A percentile compares a stretch with the other conserved stretches of the same genome.
These are phyloP conservation scores for Canavalia gladiata DNA, from an alignment of 306 rosid genomes.

Conservation along the genomic window DNA sequence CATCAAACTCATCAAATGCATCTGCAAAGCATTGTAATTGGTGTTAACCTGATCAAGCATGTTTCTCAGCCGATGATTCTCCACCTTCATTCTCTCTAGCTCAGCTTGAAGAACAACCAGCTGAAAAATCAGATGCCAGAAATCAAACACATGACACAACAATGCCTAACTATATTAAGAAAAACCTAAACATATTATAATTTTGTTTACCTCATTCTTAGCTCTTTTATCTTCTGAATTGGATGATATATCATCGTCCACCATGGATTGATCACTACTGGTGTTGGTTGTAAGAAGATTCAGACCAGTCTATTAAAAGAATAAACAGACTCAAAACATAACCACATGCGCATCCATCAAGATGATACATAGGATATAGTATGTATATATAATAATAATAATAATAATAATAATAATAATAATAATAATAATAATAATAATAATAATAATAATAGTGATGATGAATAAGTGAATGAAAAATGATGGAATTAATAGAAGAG, in stretches of 20 bases:
- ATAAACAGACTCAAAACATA: neutral
- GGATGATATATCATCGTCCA: conserved; percentile 62
- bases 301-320: conserved; percentile 70
- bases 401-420: no score
- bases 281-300: conserved; percentile 82
- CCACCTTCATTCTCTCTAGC: conserved; percentile 61
- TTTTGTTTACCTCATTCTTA: conserved; percentile 62
- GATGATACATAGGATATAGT: neutral
- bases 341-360: neutral
- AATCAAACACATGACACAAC: conserved; percentile 9
- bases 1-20: conserved; percentile 60
- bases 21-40: conserved; percentile 64
- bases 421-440: no score
- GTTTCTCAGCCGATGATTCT: conserved; percentile 66
- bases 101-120: conserved; percentile 65
- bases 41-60: conserved; percentile 58
- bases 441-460: neutral
- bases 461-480: neutral
- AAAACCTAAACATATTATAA: neutral
- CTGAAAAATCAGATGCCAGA: conserved; percentile 46
- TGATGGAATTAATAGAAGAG: neutral
- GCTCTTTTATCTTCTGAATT: conserved; percentile 56
- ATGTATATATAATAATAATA: neutral
- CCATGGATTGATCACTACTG: conserved; percentile 67
- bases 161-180: neutral